phyloP scores from a whole-genome alignment of 2,329 filamentous ascomycete species.

The Cladosporium velox region DNA sequence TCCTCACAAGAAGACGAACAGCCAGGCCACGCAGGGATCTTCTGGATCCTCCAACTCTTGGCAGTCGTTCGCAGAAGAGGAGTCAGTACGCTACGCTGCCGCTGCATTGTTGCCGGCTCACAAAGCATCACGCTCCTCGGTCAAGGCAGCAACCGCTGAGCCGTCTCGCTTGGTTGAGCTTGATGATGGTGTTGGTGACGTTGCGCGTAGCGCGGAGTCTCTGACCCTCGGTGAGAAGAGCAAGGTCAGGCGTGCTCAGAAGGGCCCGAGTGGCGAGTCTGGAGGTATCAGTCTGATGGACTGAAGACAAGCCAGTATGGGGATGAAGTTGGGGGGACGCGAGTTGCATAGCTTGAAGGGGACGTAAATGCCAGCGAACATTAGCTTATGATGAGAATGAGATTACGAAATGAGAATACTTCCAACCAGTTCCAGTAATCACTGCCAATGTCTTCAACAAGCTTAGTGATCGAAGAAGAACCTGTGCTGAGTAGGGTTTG shows the following conservation, averaged over 20 bases:
- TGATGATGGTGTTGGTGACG: neutral
- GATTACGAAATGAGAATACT: neutral
- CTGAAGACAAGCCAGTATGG: neutral
- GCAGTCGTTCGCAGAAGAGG: slow-evolving; percentile 26
- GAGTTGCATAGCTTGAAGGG: neutral
- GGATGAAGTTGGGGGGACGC: neutral
- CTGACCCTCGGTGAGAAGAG: neutral
- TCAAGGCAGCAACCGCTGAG: neutral
- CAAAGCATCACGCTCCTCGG: neutral
- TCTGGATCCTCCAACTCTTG: slow-evolving; percentile 23
- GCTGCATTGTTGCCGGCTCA: neutral
- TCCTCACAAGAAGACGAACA: neutral
- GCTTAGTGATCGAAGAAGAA: neutral
- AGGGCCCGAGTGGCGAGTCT: neutral
- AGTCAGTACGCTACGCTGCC: slow-evolving; percentile 21
- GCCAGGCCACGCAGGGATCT: neutral
- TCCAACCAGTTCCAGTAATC: neutral
- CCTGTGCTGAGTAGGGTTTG: no score
- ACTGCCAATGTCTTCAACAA: neutral
- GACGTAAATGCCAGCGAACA: neutral
- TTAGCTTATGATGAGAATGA: neutral
- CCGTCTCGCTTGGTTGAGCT: neutral
- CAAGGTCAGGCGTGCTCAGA: neutral
- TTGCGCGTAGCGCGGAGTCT: neutral
- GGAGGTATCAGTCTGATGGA: neutral